Evolutionary conservation across 305 asterid species (phyloP), one percentile per base, ranked within the genome.

Genomic region (Plantago rigida): DNA sequence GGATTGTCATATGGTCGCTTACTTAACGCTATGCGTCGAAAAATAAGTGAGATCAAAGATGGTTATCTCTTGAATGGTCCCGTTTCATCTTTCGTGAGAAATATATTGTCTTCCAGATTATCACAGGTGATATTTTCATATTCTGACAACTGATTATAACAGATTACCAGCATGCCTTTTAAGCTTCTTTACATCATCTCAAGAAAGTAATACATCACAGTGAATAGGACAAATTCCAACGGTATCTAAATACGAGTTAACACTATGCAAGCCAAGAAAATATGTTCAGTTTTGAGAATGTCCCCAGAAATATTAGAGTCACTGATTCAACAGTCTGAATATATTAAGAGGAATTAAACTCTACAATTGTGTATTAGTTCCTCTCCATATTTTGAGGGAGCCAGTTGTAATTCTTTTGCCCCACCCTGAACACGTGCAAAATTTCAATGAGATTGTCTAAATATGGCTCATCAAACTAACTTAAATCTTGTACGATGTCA

Each of bases 1-100:
- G 75, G 77, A 59, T 14, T 73, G 59, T 73, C 84, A 44, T 82
- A 82, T 17, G 88, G 84, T 17, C 78, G 63, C 51, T 59, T 82
- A 46, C 71, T 82, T 6, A 73, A 73, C 59, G 58, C 59, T 46
- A 80, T 82, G 82, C 74, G 78, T 65, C 64, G 63, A 15, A 73
- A 53, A 39, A 74, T 80, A 51, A 66, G 56, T 5, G 75, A 77
- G 1, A 66, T 70, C 54, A 64, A 60, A 68, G 63, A 28, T 28
- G 62, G 72, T 42, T 7, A 17, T 52, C 51, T 57, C 63, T 48
- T 41, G 52, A 63, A 68, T 51, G 77, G 68, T 51, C 77, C 81
- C 13, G 51, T 78, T 60, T 47, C 60, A 51, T 68, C 78, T 59
- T 51, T 75, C 57, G 26, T 69, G 61, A 70, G 59, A 13, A 71